These are phyloP conservation scores for Ceratobasidium sp. DNA, from an alignment of 1,284 basidiomycete genomes.

Conservation along the genomic window DNA sequence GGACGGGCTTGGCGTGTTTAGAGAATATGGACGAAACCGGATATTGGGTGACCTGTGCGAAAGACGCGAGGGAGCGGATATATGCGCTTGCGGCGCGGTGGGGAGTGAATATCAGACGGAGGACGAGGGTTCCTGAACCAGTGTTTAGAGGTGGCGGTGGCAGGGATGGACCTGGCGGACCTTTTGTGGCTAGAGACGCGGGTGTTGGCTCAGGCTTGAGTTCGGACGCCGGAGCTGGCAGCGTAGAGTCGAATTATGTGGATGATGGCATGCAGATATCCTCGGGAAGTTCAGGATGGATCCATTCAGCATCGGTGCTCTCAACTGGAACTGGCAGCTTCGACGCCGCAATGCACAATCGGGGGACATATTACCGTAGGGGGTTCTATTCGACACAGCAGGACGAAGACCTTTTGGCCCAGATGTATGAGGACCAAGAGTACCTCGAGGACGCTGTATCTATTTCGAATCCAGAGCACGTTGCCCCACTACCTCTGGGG, in stretches of 20 bases:
- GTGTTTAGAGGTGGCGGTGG: neutral
- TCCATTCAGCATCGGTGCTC: neutral
- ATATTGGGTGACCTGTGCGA: constrained; percentile 33
- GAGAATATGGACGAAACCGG: constrained; percentile 40
- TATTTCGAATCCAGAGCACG: neutral
- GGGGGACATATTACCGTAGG: neutral
- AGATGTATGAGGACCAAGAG: constrained; percentile 15
- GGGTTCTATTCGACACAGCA: neutral
- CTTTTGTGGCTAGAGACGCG: neutral
- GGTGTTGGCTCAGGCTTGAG: neutral
- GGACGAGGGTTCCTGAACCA: neutral
- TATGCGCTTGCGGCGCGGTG: constrained; percentile 31
- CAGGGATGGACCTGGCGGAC: neutral
- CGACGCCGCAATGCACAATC: no score
- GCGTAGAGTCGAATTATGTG: neutral
- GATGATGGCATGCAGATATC: no score
- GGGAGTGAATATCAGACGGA: constrained; percentile 12
- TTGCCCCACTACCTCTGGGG: neutral
- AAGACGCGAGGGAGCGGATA: constrained; percentile 31
- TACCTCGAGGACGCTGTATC: neutral
- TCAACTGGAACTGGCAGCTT: no score
- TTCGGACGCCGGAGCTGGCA: neutral
- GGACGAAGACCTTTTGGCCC: neutral
- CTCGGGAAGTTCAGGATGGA: no score
- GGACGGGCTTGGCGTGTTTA: constrained; percentile 20